Base-by-base conservation (phyloP, 768 basidiomycete genomes). In the Punctularia strigosozonata region DNA sequence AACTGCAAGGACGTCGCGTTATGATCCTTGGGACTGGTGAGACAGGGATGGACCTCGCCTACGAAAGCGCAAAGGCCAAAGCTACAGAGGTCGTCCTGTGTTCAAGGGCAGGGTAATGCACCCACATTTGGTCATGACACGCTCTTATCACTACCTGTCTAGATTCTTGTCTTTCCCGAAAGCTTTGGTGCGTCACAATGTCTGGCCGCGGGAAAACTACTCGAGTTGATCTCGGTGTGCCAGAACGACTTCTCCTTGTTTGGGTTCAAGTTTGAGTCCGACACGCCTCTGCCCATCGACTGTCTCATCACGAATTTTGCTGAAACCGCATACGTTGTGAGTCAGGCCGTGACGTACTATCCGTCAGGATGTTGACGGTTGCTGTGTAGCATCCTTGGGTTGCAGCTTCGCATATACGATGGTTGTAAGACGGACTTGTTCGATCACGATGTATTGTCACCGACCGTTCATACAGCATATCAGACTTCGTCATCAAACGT, bases 141-240 rank as follows among this genome's bases (percentile, higher is more conserved):
- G 14, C 25, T 8, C 23, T 43, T 18, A 28, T 6, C 19, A 37
- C 8, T 12, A 14, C 24, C 7, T 38, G 25, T 4, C 5, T 40
- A 65, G 71, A 14, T 77, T 77, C 47, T 52, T 78, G 6, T 72
- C 69, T 0, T 73, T 78, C 50, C 76, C 76, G 0, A 77, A 77
- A 44, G 67, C 67, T 6, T 47, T 76, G 46, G 67, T 65, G 37
- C 39, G 59, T 46, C 18, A 17, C 20, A 5, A n/a, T n/a, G n/a
- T n/a, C n/a, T n/a, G n/a, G n/a, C n/a, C n/a, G n/a, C n/a, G n/a
- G n/a, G n/a, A n/a, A n/a, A n/a, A n/a, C n/a, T n/a, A n/a, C n/a
- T n/a, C n/a, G n/a, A n/a, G n/a, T n/a, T n/a, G n/a, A n/a, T n/a
- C n/a, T n/a, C n/a, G n/a, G n/a, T n/a, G n/a, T n/a, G n/a, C 5